These are phyloP conservation scores for Colletotrichum tamarilloi DNA, from an alignment of 2,329 filamentous ascomycete species.

Conservation along the genomic window DNA sequence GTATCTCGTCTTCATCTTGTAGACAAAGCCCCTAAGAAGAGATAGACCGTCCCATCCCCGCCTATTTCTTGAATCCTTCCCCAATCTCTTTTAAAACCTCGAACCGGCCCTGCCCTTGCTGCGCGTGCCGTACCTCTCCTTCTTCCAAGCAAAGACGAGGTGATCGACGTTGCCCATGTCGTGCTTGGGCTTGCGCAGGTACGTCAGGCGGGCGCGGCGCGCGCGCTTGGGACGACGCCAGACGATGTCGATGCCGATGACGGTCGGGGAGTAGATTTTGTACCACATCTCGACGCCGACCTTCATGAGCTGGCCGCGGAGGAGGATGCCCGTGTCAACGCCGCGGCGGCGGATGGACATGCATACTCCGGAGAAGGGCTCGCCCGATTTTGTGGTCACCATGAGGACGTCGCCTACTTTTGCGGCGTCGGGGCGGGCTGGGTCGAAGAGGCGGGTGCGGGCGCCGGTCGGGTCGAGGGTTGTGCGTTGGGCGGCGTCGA, in stretches of 20 bases:
- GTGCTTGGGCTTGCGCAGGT: constrained; percentile 89
- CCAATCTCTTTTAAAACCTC: constrained; percentile 19
- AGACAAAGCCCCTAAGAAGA: not conserved
- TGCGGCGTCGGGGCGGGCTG: constrained; percentile 80
- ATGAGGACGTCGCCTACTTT: constrained; percentile 91
- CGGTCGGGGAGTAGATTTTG: constrained; percentile 92
- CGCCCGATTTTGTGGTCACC: constrained; percentile 81
- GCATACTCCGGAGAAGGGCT: constrained; percentile 91
- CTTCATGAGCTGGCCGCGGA: constrained; percentile 87
- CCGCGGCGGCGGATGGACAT: constrained; percentile 89
- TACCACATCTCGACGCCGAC: constrained; percentile 97
- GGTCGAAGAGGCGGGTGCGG: constrained; percentile 83
- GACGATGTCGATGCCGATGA: constrained; percentile 92
- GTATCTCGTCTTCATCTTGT: not conserved
- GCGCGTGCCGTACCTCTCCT: constrained; percentile 55
- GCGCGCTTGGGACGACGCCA: constrained; percentile 87
- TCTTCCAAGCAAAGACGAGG: constrained; percentile 70
- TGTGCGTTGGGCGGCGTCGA: constrained; percentile 76
- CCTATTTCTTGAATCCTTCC: too few species aligned
- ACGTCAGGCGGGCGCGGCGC: constrained; percentile 87
- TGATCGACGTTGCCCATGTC: constrained; percentile 89
- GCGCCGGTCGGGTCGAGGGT: constrained; percentile 87
- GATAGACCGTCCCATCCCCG: not conserved
- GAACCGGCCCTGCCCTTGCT: constrained; percentile 31
- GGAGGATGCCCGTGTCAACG: constrained; percentile 86